Evolutionary conservation across 2,329 filamentous ascomycete species (phyloP).

Genomic region (Xylaria polymorpha): DNA sequence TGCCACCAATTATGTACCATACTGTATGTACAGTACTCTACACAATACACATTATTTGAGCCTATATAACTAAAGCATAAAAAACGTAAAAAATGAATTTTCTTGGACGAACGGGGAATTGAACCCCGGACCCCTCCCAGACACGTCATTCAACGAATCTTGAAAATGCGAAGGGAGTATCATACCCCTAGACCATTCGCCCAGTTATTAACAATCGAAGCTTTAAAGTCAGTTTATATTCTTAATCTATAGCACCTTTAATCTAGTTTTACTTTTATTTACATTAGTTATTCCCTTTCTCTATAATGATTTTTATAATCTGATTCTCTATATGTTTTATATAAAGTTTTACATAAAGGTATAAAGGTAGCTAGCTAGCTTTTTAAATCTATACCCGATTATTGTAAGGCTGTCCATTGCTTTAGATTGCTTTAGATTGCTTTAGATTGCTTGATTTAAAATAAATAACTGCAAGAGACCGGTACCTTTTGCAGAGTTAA

Average conservation of each 20-base stretch:
- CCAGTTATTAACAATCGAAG: not conserved
- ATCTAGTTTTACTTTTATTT: too few species aligned
- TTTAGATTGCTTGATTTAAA: not conserved
- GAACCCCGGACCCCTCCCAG: constrained; percentile 43
- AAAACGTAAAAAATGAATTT: constrained; percentile 8
- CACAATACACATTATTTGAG: not conserved
- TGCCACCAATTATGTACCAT: too few species aligned
- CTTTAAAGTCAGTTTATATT: not conserved
- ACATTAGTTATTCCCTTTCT: too few species aligned
- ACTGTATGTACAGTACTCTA: too few species aligned
- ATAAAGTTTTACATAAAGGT: too few species aligned
- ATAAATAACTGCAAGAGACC: not conserved
- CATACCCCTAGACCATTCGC: constrained; percentile 40
- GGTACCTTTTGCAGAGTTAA: not conserved
- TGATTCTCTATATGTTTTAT: too few species aligned
- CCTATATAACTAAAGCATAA: not conserved
- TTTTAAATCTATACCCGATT: too few species aligned
- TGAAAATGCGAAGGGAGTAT: constrained; percentile 39
- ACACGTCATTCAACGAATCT: not conserved
- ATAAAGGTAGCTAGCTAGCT: too few species aligned
- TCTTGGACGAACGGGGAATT: constrained; percentile 41
- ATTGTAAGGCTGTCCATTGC: not conserved
- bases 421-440: not conserved
- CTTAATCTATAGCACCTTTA: too few species aligned
- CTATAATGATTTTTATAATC: too few species aligned